phyloP scores from a whole-genome alignment of 164 flowering plant genomes.

The Tinospora cordifolia region DNA sequence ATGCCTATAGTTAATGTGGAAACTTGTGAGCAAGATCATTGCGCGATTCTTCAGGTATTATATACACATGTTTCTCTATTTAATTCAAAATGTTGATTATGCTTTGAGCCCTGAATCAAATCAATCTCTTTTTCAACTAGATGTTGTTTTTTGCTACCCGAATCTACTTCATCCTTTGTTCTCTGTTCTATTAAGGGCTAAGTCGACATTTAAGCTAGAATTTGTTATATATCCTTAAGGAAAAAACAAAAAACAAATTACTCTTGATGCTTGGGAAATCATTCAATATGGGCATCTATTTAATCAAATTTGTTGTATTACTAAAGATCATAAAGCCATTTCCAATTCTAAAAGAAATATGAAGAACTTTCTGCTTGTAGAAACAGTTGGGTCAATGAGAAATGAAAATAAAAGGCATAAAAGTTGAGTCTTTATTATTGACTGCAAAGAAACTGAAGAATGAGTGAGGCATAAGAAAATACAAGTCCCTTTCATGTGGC shows the following conservation, averaged over 20 bases:
- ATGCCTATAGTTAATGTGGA: background rate
- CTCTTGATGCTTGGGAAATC: background rate
- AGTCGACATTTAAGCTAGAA: too few relatives aligned
- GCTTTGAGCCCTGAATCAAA: background rate
- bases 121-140: too few relatives aligned
- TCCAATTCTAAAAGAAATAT: background rate
- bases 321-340: background rate
- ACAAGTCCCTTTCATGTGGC: background rate
- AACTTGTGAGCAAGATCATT: background rate
- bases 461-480: background rate
- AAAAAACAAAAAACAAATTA: background rate
- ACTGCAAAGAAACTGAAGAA: background rate
- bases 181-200: too few relatives aligned
- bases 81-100: background rate
- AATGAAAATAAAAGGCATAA: background rate
- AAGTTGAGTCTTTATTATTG: background rate
- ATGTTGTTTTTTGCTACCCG: too few relatives aligned
- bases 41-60: background rate
- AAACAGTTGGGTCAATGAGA: background rate
- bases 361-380: background rate
- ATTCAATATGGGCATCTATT: background rate
- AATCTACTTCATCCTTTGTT: too few relatives aligned
- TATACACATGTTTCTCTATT: background rate
- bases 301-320: background rate
- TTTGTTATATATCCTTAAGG: background rate